Evolutionary conservation across 1,139 yeast genomes (phyloP).

Genomic region (Keqinozyma sinolaborantium): DNA sequence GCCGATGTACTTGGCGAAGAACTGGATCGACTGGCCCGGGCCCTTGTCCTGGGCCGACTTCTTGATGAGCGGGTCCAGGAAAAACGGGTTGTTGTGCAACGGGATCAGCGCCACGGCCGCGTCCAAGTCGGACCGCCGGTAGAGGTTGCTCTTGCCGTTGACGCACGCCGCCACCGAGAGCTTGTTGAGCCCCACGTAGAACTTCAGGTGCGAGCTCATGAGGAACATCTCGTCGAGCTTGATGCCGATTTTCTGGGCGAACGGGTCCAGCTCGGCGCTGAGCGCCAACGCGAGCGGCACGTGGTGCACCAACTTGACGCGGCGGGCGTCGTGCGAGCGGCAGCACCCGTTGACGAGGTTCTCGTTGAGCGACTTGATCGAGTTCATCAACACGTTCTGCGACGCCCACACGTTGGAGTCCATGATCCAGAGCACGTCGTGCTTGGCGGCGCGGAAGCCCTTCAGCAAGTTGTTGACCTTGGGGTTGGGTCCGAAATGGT

Average conservation of each 20-base stretch:
- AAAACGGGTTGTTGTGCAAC: slow-evolving; percentile 18
- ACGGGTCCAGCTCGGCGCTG: slow-evolving; percentile 7
- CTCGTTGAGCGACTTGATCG: slow-evolving; percentile 51
- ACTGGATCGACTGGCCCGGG: slow-evolving; percentile 54
- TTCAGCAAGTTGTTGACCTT: slow-evolving; percentile 82
- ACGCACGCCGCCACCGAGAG: slow-evolving; percentile 86
- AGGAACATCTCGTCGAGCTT: slow-evolving; percentile 82
- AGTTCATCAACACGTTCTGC: slow-evolving; percentile 61
- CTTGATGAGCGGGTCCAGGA: slow-evolving; percentile 26
- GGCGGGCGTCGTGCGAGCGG: slow-evolving; percentile 19
- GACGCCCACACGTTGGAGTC: slow-evolving; percentile 86
- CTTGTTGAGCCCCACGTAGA: slow-evolving; percentile 74
- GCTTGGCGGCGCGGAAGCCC: slow-evolving; percentile 65
- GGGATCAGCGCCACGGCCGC: slow-evolving; percentile 49
- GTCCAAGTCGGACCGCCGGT: slow-evolving; percentile 68
- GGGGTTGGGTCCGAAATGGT: slow-evolving; percentile 81
- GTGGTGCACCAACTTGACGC: slow-evolving; percentile 76
- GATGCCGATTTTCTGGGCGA: slow-evolving; percentile 51
- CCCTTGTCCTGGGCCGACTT: slow-evolving; percentile 34
- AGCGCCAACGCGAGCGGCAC: slow-evolving; percentile 62
- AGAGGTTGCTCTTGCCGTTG: slow-evolving; percentile 86
- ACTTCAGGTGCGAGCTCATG: slow-evolving; percentile 79
- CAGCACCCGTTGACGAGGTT: slow-evolving; percentile 47
- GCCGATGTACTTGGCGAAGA: slow-evolving; percentile 80
- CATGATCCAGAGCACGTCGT: slow-evolving; percentile 82